Base-by-base conservation (phyloP, 768 basidiomycete species). In the Boletus sp. region DNA sequence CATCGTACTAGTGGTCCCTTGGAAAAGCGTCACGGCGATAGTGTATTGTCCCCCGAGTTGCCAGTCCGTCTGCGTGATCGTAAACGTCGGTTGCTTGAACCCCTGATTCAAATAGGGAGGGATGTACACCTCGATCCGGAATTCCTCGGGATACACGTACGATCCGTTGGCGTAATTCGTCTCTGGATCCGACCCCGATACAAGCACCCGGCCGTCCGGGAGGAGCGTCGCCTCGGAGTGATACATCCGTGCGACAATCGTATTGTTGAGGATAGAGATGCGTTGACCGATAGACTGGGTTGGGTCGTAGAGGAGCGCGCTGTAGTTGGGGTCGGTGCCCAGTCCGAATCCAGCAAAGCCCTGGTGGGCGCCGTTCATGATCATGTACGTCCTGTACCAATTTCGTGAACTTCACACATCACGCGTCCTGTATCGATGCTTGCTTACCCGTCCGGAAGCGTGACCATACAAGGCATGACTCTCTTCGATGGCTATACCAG, bases 41-140 rank as follows among this genome's bases (percentile, higher is more conserved):
- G 70, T 67, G 62, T 84, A 83, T n/a, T 69, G 68, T 11, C 78
- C 77, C 0, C 81, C 78, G 30, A 86, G 83, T 0, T 63, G 69
- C 88, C 89, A 91, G 65, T 92, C 89, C 11, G 77, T 81, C 55
- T 76, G 67, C 1, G 77, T 61, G 44, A 89, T 76, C 20, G 77
- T 83, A 68, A 84, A 88, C 42, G 71, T 75, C 0, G 89, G 94
- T 55, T 87, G 88, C 5, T 60, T 68, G 58, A 78, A 73, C 10
- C 88, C 88, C 59, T 81, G 72, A 59, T 74, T 84, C 57, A 92
- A 80, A 71, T 96, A 98, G 14, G 90, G 91, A 7, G 96, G 96
- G 64, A 90, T 81, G 74, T 96, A 97, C 29, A 87, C 85, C 68
- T 89, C 80, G 60, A 80, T 81, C 12, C 92, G 81, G 72, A 91